Evolutionary conservation across 1,139 yeast genomes (phyloP).

Genomic region (Scheffersomyces insectosa): DNA sequence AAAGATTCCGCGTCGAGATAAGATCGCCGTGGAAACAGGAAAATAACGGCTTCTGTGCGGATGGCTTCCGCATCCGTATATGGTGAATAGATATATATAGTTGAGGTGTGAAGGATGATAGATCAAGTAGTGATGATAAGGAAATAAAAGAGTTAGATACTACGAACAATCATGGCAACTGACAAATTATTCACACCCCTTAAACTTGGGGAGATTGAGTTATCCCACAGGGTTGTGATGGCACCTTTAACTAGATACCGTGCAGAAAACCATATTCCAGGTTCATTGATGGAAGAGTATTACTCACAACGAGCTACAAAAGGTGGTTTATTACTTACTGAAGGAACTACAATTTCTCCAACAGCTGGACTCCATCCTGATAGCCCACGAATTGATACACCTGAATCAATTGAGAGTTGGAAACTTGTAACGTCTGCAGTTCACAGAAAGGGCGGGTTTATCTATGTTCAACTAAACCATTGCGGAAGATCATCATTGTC

Average conservation of each 20-base stretch:
- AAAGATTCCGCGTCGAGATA: too few relatives aligned
- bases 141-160: too few relatives aligned
- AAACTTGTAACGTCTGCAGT: slow-evolving; percentile 11
- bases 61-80: too few relatives aligned
- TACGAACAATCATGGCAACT: not conserved
- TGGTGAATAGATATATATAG: too few relatives aligned
- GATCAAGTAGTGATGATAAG: too few relatives aligned
- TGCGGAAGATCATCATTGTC: slow-evolving; percentile 9
- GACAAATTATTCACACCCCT: slow-evolving; percentile 18
- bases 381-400: slow-evolving; percentile 56
- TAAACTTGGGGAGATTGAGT: slow-evolving; percentile 14
- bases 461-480: slow-evolving; percentile 20
- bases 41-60: too few relatives aligned
- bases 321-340: slow-evolving; percentile 14
- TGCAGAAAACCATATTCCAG: slow-evolving; percentile 12
- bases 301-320: slow-evolving; percentile 14
- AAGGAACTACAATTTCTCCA: slow-evolving; percentile 11
- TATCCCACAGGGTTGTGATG: slow-evolving; percentile 13
- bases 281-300: slow-evolving; percentile 11
- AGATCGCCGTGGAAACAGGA: too few relatives aligned
- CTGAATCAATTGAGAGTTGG: slow-evolving; percentile 41
- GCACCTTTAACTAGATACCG: slow-evolving; percentile 19
- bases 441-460: slow-evolving; percentile 11
- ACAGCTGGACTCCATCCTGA: slow-evolving; percentile 36
- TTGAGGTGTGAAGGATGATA: too few relatives aligned